Conservation (phyloP, 2,329 filamentous ascomycete species). For the Metarhizium brunneum region DNA sequence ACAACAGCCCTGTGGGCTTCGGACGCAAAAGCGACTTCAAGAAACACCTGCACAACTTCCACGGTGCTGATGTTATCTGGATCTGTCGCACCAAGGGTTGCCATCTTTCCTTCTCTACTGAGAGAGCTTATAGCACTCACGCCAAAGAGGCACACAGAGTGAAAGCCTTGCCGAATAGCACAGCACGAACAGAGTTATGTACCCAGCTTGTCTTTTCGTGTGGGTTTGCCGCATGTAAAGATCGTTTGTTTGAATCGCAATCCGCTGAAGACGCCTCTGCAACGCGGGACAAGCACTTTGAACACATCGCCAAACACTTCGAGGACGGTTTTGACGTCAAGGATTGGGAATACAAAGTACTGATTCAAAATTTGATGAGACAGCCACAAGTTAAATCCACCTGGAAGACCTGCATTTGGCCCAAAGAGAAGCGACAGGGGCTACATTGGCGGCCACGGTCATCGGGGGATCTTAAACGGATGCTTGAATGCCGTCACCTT, state of each 20-base stretch:
- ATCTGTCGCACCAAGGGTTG: constrained; percentile 32
- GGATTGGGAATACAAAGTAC: constrained; percentile 33
- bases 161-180: constrained; percentile 30
- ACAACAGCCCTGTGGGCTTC: constrained; percentile 35
- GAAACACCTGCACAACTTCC: constrained; percentile 39
- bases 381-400: constrained; percentile 32
- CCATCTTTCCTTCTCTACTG: constrained; percentile 33
- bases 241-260: constrained; percentile 31
- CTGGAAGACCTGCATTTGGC: constrained; percentile 37
- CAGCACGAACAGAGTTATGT: constrained; percentile 31
- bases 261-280: constrained; percentile 25
- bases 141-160: constrained; percentile 33
- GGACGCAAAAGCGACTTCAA: constrained; percentile 39
- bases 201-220: constrained; percentile 35
- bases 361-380: constrained; percentile 35
- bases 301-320: constrained; percentile 37
- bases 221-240: constrained; percentile 32
- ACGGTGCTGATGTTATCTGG: constrained; percentile 33
- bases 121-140: constrained; percentile 34
- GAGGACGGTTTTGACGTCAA: constrained; percentile 32
- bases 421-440: constrained; percentile 31
- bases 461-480: constrained; percentile 33
- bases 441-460: constrained; percentile 31
- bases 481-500: constrained; percentile 34
- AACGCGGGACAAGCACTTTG: constrained; percentile 34